A percentile compares a stretch with the other conserved stretches of the same genome.
These are phyloP conservation scores for Isoetes taiwanensis DNA, from an alignment of 75 land plant species.

Conservation along the genomic window DNA sequence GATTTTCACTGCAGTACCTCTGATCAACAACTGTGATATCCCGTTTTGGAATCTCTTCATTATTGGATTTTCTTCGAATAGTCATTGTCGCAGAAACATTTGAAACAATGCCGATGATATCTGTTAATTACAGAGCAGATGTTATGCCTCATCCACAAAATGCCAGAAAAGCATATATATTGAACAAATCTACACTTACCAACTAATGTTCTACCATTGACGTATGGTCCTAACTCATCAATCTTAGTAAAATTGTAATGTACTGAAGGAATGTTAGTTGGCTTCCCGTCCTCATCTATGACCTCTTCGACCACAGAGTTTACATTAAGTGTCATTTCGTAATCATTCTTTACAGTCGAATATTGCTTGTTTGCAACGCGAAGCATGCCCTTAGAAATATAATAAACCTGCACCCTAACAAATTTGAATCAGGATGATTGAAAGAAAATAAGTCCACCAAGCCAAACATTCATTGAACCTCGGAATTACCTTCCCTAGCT, in stretches of 20 bases:
- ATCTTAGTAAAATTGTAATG: conserved; percentile 64
- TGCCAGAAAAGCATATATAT: neutral
- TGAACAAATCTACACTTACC: conserved; percentile 36
- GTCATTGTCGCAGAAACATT: conserved; percentile 53
- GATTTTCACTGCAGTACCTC: conserved; percentile 21
- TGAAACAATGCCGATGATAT: conserved; percentile 78
- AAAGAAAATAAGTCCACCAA: too few relatives aligned
- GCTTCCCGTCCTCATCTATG: conserved; percentile 27
- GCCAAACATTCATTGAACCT: neutral
- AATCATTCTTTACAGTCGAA: conserved; percentile 79
- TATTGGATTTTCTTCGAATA: conserved; percentile 63
- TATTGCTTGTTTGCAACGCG: conserved; percentile 84
- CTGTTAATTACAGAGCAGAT: conserved; percentile 18
- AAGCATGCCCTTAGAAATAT: conserved; percentile 69
- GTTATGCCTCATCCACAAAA: neutral
- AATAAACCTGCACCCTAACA: conserved; percentile 33
- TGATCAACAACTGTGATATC: conserved; percentile 84
- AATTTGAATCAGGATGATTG: too few relatives aligned
- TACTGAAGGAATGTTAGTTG: conserved; percentile 41
- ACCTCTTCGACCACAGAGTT: conserved; percentile 77
- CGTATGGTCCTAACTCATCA: conserved; percentile 63
- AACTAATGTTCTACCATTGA: conserved; percentile 67
- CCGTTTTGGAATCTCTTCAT: conserved; percentile 84
- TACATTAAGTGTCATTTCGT: conserved; percentile 85
- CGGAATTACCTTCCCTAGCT: conserved; percentile 52